Base-by-base conservation (phyloP, 352 stramenopile species). In the Pythium utonaiense region DNA sequence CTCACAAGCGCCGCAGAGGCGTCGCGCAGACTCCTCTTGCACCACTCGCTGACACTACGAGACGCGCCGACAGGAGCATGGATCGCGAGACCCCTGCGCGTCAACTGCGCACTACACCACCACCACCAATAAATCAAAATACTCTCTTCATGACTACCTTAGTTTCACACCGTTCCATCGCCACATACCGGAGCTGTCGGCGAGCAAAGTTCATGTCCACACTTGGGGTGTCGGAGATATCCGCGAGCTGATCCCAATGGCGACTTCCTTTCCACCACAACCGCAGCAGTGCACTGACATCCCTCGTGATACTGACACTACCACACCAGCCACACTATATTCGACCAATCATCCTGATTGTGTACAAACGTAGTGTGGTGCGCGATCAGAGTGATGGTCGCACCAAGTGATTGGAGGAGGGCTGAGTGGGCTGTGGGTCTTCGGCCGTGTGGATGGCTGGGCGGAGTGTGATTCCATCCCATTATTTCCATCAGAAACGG, bases 401-500 rank as follows among this genome's bases (percentile, higher is more conserved):
- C 59, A 31, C 50, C 45, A 80, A 89, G 81, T 86, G 80, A 88
- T 86, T 91, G 81, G 81, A 86, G 78, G 71, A 86, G 78, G 74
- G 77, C 63, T 73, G 54, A 67, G 69, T 57, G 54, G 55, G 64
- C 58, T 45, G 57, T 38, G 21, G 31, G 41, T 59, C 40, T 65
- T 27, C 21, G n/a, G 27, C 34, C 21, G 27, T n/a, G 58, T 44
- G 51, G 67, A 57, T 56, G 52, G 56, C 36, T 49, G 44, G n/a
- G 48, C 17, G 19, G 33, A 17, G 51, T 53, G 47, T 28, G 34
- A 62, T 53, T 60, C 69, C 73, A 86, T 78, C 81, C 81, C 78
- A 89, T 89, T 89, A 89, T 91, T 91, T 89, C 81, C 78, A 89
- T 83, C 79, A 90, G 80, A 71, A 87, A 88, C 76, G 71, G 73